Percentiles rank a stretch among this genome's conserved stretches.
Conservation (phyloP, 177 flowering plant species). For the Vitis hybrid region DNA sequence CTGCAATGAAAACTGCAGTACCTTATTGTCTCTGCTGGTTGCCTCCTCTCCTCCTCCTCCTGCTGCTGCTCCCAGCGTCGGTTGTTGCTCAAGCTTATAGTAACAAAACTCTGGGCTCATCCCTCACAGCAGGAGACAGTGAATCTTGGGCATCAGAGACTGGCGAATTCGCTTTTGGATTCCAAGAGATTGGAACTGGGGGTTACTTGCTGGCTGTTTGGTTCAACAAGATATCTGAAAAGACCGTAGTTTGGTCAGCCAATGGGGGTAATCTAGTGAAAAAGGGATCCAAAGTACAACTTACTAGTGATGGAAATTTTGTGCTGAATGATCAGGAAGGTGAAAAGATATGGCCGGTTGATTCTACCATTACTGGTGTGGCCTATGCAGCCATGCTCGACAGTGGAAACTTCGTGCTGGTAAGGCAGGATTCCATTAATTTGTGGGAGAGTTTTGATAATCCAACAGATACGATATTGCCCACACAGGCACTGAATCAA, state of each 20-base stretch:
- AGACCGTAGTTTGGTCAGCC: constrained; percentile 37
- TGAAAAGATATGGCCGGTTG: constrained; percentile 19
- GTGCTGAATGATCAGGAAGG: constrained; percentile 26
- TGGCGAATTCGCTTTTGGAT: constrained; percentile 39
- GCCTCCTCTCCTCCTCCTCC: no score
- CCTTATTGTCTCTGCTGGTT: no score
- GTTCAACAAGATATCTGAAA: constrained; percentile 30
- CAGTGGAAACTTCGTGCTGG: constrained; percentile 22
- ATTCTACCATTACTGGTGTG: background rate
- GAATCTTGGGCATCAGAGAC: constrained; percentile 32
- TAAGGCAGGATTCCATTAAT: background rate
- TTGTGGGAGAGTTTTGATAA: constrained; percentile 13
- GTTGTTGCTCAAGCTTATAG: no score
- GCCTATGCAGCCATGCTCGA: constrained; percentile 18
- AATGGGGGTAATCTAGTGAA: constrained; percentile 10
- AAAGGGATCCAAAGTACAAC: constrained; percentile 25
- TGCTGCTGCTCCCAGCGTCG: no score
- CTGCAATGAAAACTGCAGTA: no score
- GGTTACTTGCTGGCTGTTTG: constrained; percentile 33
- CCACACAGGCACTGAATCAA: constrained; percentile 9
- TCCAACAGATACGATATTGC: constrained; percentile 8
- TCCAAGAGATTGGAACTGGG: constrained; percentile 4
- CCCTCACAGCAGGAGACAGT: constrained; percentile 6
- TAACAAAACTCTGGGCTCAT: background rate
- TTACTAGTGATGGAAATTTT: constrained; percentile 14